Evolutionary conservation across 2,329 filamentous ascomycete genomes (phyloP).

Genomic region (Fusarium globosum): DNA sequence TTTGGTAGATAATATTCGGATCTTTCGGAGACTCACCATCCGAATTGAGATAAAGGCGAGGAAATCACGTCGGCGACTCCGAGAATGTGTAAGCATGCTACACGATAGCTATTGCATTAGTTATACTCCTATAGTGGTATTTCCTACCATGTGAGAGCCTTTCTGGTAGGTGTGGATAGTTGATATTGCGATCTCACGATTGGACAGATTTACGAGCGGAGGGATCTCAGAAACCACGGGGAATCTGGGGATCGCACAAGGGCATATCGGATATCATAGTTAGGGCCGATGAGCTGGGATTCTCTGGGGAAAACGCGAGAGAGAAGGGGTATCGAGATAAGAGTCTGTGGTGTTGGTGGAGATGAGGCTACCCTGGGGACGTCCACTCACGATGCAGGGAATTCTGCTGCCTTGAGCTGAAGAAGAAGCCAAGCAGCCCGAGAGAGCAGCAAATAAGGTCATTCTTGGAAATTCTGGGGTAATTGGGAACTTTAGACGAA

Average conservation of each 20-base stretch:
- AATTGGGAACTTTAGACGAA: neutral
- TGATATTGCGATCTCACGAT: conserved; percentile 15
- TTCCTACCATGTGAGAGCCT: neutral
- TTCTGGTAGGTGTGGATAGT: neutral
- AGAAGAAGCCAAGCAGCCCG: conserved; percentile 10
- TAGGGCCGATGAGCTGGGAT: neutral
- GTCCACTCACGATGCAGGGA: conserved; percentile 28
- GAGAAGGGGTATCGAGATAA: conserved; percentile 1
- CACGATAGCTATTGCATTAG: neutral
- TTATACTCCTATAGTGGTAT: neutral
- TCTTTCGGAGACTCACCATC: conserved; percentile 13
- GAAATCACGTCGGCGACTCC: conserved; percentile 20
- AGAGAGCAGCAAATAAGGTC: conserved; percentile 1
- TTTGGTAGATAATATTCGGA: conserved; percentile 12
- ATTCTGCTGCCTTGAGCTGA: conserved; percentile 40
- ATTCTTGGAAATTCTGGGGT: neutral
- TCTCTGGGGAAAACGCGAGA: conserved; percentile 4
- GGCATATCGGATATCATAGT: neutral
- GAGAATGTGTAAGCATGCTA: conserved; percentile 21
- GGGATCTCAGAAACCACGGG: conserved; percentile 24
- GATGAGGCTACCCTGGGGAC: conserved; percentile 21
- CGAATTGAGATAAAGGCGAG: conserved; percentile 4
- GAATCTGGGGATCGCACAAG: conserved; percentile 24
- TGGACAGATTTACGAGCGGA: conserved; percentile 13
- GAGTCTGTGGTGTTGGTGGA: conserved; percentile 25